Conservation (phyloP, 164 flowering plant genomes). For the Akebia trifoliata region DNA sequence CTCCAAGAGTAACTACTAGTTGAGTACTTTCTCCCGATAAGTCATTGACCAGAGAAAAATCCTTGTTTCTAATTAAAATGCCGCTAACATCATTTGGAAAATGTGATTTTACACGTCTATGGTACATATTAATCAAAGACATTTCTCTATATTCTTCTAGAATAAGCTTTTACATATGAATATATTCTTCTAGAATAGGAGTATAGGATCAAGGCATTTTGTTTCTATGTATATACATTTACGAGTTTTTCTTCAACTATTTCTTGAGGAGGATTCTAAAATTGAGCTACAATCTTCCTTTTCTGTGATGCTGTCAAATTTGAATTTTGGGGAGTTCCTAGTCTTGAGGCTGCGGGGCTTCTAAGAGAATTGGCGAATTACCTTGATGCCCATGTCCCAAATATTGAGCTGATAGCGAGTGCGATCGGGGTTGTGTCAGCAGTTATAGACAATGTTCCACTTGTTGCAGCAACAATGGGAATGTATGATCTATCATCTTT, state of each 20-base stretch:
- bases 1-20: neutral
- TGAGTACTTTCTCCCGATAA: neutral
- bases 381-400: slow-evolving; percentile 84
- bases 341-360: slow-evolving; percentile 94
- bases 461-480: slow-evolving; percentile 98
- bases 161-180: too few relatives aligned
- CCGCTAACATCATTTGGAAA: too few relatives aligned
- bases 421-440: slow-evolving; percentile 92
- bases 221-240: neutral
- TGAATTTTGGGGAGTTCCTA: slow-evolving; percentile 18
- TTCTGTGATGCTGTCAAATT: slow-evolving; percentile 1
- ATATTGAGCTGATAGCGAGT: slow-evolving; percentile 74
- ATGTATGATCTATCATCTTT: slow-evolving; percentile 86
- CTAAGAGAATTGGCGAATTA: slow-evolving; percentile 88
- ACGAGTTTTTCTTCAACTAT: neutral
- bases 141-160: neutral
- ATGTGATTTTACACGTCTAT: neutral
- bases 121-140: neutral
- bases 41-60: neutral
- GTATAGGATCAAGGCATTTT: too few relatives aligned
- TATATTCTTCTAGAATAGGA: too few relatives aligned
- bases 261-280: neutral
- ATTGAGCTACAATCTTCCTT: neutral
- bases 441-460: slow-evolving; percentile 90
- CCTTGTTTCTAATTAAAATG: neutral